These are phyloP conservation scores for Gomphus sp. DNA, from an alignment of 1,284 basidiomycete species.

Conservation along the genomic window DNA sequence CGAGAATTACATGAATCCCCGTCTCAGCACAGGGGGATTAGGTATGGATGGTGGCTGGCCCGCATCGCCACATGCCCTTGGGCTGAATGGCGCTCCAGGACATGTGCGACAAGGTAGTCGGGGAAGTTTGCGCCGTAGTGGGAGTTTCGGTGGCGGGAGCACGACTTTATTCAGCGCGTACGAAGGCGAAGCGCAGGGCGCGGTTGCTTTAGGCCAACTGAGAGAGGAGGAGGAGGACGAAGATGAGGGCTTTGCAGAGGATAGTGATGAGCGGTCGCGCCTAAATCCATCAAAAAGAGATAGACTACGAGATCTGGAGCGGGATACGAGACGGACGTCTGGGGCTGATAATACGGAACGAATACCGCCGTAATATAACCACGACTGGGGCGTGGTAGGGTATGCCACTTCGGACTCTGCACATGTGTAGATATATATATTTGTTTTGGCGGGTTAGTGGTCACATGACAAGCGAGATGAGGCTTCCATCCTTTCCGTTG, in stretches of 20 bases:
- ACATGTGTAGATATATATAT: background rate
- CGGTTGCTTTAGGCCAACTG: slow-evolving; percentile 32
- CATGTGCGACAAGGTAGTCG: slow-evolving; percentile 30
- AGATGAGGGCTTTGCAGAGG: slow-evolving; percentile 18
- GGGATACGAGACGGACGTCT: slow-evolving; percentile 1
- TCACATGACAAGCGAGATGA: background rate
- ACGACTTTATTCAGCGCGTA: slow-evolving; percentile 57
- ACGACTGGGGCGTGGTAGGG: background rate
- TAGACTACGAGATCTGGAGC: background rate
- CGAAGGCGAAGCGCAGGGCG: slow-evolving; percentile 25
- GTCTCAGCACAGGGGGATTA: slow-evolving; percentile 54
- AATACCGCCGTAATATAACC: background rate
- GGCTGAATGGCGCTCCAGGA: slow-evolving; percentile 21
- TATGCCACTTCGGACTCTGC: background rate
- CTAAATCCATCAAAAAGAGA: slow-evolving; percentile 18
- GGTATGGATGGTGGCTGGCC: slow-evolving; percentile 60
- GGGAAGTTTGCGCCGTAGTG: slow-evolving; percentile 49
- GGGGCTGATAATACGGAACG: slow-evolving; percentile 1
- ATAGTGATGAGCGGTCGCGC: slow-evolving; percentile 43
- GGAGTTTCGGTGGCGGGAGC: slow-evolving; percentile 28
- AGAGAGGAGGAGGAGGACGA: slow-evolving; percentile 26
- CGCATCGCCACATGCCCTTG: slow-evolving; percentile 24
- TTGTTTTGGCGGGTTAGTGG: background rate
- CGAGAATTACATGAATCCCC: slow-evolving; percentile 69
- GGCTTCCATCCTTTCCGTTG: background rate